Evolutionary conservation across 1,284 basidiomycete species (phyloP), one percentile per base, ranked within the genome.

Genomic region (Ganoderma lingzhi): DNA sequence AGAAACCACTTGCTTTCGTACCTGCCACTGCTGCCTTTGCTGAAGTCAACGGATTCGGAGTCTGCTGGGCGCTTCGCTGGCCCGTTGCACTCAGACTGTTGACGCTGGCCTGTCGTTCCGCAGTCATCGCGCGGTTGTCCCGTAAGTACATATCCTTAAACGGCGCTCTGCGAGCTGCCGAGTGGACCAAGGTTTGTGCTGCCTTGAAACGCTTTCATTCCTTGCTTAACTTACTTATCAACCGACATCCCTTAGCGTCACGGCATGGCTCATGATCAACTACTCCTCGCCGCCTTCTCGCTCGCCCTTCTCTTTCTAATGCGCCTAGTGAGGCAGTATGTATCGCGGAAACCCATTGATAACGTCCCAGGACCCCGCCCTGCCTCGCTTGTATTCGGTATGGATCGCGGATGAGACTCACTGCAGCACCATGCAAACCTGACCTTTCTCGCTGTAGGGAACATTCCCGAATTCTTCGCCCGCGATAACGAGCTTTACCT

Each of bases 361-460:
- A 70, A 56, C 17, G 39, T 70, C 8, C 58, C 65, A 23, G 69
- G 69, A 30, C 69, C 68, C 1, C 2, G 42, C 39, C 68, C 2
- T 56, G 56, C 5, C 42, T 70, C 62, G 2, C 3, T 70, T 2
- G 42, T 44, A 8, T 8, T 53, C 44, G 68, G 68, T 32, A 56
- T 23, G 65, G n/a, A 62, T 23, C 65, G 15, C 12, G 5, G 23
- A 53, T 23, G 51, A 6, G 12, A 6, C 1, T 19, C 42, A 12
- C n/a, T n/a, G n/a, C n/a, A 53, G 28, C 28, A 14, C 10, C 23
- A 30, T 4, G 28, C 14, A 10, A 53, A 30, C 4, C 28, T 53
- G 15, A 53, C 51, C 51, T 58, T 35, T 35, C 17, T 30, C 9
- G 17, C 15, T 10, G 32, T 15, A 63, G 60, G 68, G 41, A 67